phyloP scores from a whole-genome alignment of 768 basidiomycete genomes.

The Pleurotus pulmonarius region DNA sequence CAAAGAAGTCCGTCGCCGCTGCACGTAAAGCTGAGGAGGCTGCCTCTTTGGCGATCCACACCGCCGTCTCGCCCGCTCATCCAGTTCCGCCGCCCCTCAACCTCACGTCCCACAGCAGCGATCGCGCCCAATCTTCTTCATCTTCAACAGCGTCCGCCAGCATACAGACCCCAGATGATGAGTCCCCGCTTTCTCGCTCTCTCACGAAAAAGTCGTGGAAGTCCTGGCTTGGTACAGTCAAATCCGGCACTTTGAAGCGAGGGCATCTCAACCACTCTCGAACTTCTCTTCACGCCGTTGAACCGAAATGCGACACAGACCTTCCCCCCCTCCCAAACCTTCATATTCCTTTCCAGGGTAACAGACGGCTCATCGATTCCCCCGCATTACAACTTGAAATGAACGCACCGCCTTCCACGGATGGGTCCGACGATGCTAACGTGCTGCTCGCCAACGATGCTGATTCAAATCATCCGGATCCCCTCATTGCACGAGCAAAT shows the following conservation, averaged over 20 bases:
- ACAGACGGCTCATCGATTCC: conserved; percentile 13
- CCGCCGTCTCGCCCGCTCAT: conserved; percentile 12
- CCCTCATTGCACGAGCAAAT: conserved; percentile 30
- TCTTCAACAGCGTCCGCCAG: conserved; percentile 63
- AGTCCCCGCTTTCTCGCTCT: conserved; percentile 29
- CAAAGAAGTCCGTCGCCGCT: conserved; percentile 11
- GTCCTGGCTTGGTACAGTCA: conserved; percentile 46
- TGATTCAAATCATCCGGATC: conserved; percentile 19
- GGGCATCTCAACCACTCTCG: neutral
- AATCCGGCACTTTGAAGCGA: conserved; percentile 10
- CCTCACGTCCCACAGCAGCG: conserved; percentile 29
- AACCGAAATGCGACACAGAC: conserved; percentile 2
- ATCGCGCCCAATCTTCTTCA: conserved; percentile 47
- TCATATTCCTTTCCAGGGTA: conserved; percentile 16
- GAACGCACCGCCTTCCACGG: conserved; percentile 17
- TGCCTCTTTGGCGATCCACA: conserved; percentile 9
- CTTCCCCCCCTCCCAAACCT: conserved; percentile 17
- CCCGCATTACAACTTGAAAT: conserved; percentile 15
- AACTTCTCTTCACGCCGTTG: neutral
- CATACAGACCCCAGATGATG: conserved; percentile 61
- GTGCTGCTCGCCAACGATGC: conserved; percentile 12
- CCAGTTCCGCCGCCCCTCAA: conserved; percentile 17
- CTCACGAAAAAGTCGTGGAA: conserved; percentile 51
- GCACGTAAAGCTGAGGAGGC: conserved; percentile 4
- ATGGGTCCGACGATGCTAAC: conserved; percentile 33